Base-by-base conservation (phyloP, 2,329 filamentous ascomycete genomes). In the Cercospora zeina region DNA sequence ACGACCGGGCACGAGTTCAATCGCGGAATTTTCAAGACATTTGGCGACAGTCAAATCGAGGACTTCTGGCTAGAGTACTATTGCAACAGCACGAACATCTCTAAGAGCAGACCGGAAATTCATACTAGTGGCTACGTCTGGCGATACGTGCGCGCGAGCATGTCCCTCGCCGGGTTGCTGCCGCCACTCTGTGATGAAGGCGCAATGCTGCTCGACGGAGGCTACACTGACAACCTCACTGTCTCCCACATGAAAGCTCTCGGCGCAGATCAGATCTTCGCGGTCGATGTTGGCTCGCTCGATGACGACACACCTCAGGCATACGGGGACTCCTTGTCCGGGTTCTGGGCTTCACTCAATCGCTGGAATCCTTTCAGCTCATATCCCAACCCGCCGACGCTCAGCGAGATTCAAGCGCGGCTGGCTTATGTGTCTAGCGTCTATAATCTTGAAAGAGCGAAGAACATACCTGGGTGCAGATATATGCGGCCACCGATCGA, bases 51-150 rank as follows among this genome's bases (percentile, higher is more conserved):
- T 9, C 95, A 97, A 74, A 97, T 99, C 62, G 95, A 99, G 77
- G 95, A 99, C 75, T 99, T 97, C 72, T 99, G 95, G 95, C 84
- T 99, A 10, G 92, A 96, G 69, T 99, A 91, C 75, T 99, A 99
- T 79, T 99, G 96, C 83, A 99, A 99, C 77, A 97, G 95, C 0
- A 99, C 96, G 37, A 99, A 97, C 76, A 97, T 99, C 77, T 96
- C 90, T 79, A 96, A 96, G 76, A 95, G 90, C 64, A 85, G 93
- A 19, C 87, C 87, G 2, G 95, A 99, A 74, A 93, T 96, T 68
- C 95, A 99, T 77, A 97, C 92, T 0, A 95, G 90, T 64, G 95
- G 95, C 13, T 99, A 99, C 72, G 93, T 95, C 0, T 99, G 95
- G 95, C 86, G 96, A 45, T 99, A 99, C 71, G 90, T 99, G 24